Base-by-base conservation (phyloP, 805 yeast species). In the Myxozyma vanderwaltii region DNA sequence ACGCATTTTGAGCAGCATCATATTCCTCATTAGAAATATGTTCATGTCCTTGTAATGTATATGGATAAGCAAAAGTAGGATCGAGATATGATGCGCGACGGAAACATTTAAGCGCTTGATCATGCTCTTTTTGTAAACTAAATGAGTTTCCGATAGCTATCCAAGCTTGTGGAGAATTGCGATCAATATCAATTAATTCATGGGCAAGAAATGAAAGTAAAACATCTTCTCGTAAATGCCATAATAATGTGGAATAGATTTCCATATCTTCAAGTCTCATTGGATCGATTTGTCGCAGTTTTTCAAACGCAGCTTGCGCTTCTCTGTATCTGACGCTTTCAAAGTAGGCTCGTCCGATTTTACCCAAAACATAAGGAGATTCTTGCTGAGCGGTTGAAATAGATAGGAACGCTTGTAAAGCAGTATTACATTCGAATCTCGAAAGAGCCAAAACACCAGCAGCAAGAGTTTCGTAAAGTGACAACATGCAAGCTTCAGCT, bases 41-140 rank as follows among this genome's bases (percentile, higher is more conserved):
- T 73, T 94, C 99, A 72, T 94, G 98, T 0, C 97, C 99, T 75
- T 88, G 90, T 58, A 94, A 77, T 0, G 98, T 91, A 70, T 89
- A 88, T 0, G 96, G 96, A 71, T 92, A 92, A 0, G 94, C 86
- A 71, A 88, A 88, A 15, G 77, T 77, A 5, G 84, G 83, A 69
- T 87, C 86, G 15, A 88, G 70, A 54, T 82, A 83, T 1, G 83
- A 81, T 1, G 97, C 91, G 58, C 89, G 83, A 63, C 84, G 84
- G 74, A 94, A 91, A 69, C 96, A 90, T 67, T 83, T 84, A 33
- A 92, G 84, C 0, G 98, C 96, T 71, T 89, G 95, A 63, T 88
- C 94, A 2, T 94, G 88, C 68, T 92, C 97, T 61, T 89, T 79
- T 38, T 82, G 83, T 38, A 91, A 77, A 5, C 97, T 89, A 63